phyloP scores from a whole-genome alignment of 257 asterid species.

The Nicotiana sylvestris region DNA sequence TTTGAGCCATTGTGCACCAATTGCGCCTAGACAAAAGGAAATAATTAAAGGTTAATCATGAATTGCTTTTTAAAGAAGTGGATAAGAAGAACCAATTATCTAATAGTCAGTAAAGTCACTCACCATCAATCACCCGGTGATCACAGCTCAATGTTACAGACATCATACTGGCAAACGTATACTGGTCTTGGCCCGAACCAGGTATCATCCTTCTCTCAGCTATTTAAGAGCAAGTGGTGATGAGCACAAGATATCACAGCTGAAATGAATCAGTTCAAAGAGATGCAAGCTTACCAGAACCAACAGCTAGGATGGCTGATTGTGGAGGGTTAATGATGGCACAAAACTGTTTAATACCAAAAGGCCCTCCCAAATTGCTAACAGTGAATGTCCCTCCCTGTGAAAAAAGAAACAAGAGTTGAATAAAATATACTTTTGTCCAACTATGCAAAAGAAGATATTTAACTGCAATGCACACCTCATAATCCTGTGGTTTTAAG shows the following conservation, averaged over 20 bases:
- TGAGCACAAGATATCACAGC: background rate
- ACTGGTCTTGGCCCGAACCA: conserved; percentile 67
- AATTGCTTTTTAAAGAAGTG: background rate
- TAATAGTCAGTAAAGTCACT: conserved; percentile 12
- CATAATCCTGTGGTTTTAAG: conserved; percentile 90
- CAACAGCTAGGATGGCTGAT: conserved; percentile 90
- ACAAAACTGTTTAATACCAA: conserved; percentile 95
- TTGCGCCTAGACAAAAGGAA: conserved; percentile 53
- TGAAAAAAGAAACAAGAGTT: conserved; percentile 5
- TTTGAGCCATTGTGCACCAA: conserved; percentile 99
- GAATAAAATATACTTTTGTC: background rate
- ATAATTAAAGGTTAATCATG: background rate
- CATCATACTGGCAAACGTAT: conserved; percentile 53
- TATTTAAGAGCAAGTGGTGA: conserved; percentile 29
- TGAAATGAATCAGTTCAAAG: background rate
- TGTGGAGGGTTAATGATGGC: conserved; percentile 98
- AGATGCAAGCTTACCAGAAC: conserved; percentile 56
- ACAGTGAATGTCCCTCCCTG: conserved; percentile 99
- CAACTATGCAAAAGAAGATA: background rate
- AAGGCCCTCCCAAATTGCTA: conserved; percentile 91
- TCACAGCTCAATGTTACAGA: conserved; percentile 92
- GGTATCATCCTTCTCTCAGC: conserved; percentile 92
- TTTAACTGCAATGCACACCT: conserved; percentile 37
- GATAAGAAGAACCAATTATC: background rate
- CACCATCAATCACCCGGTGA: conserved; percentile 97